These are phyloP conservation scores for Endotrypanum monterogeii DNA, from an alignment of 208 protist genomes.

Conservation along the genomic window DNA sequence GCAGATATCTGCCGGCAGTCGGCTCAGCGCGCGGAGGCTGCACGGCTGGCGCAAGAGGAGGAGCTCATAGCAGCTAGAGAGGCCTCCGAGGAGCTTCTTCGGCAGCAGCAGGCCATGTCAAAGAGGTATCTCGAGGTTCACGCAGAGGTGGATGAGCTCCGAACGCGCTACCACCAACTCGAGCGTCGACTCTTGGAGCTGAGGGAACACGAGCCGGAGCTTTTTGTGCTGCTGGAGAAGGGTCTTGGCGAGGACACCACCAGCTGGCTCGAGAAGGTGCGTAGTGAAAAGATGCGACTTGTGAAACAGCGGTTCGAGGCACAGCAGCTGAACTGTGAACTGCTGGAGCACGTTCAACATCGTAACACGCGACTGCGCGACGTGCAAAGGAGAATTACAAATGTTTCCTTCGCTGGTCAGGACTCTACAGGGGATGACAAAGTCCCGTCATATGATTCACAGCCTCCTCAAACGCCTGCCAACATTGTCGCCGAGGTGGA, in stretches of 20 bases:
- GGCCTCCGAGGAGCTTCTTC: constrained; percentile 23
- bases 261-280: constrained; percentile 60
- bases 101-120: constrained; percentile 18
- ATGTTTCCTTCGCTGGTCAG: constrained; percentile 19
- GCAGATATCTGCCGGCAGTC: constrained; percentile 47
- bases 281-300: constrained; percentile 49
- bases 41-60: constrained; percentile 36
- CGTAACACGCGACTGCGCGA: constrained; percentile 57
- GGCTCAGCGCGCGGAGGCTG: constrained; percentile 39
- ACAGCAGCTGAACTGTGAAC: constrained; percentile 50
- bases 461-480: neutral
- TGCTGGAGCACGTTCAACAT: constrained; percentile 61
- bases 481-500: neutral
- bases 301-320: constrained; percentile 56
- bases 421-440: neutral
- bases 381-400: constrained; percentile 47
- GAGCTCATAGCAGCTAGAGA: constrained; percentile 35
- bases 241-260: constrained; percentile 35
- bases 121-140: constrained; percentile 37
- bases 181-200: constrained; percentile 50
- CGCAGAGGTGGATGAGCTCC: constrained; percentile 49
- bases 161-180: constrained; percentile 40
- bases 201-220: constrained; percentile 37
- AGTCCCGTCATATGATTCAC: neutral
- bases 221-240: constrained; percentile 63